A percentile compares a stretch with the other conserved stretches of the same genome.
These are phyloP conservation scores for Beauveria brongniartii DNA, from an alignment of 2,329 filamentous ascomycete genomes.

Conservation along the genomic window DNA sequence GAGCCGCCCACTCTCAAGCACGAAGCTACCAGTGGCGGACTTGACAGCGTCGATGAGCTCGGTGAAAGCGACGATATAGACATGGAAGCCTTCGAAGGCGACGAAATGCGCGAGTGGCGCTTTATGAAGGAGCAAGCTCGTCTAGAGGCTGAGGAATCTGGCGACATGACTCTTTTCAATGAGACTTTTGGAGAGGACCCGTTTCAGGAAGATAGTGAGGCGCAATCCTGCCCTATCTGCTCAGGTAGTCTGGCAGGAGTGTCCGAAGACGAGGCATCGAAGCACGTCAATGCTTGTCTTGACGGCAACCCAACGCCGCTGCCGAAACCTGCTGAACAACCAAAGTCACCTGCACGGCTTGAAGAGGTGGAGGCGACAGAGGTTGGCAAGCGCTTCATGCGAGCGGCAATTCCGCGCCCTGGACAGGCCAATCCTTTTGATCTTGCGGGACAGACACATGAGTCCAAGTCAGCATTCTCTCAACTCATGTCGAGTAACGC, in stretches of 20 bases:
- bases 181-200: slow-evolving; percentile 28
- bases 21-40: slow-evolving; percentile 19
- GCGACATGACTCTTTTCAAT: slow-evolving; percentile 23
- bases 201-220: slow-evolving; percentile 23
- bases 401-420: slow-evolving; percentile 63
- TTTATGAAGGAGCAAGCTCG: slow-evolving; percentile 72
- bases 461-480: slow-evolving; percentile 67
- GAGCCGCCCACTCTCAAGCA: not conserved
- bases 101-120: slow-evolving; percentile 56
- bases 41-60: slow-evolving; percentile 25
- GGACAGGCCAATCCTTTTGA: slow-evolving; percentile 75
- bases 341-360: slow-evolving; percentile 11
- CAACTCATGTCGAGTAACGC: slow-evolving; percentile 89
- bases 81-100: slow-evolving; percentile 45
- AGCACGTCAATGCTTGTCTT: slow-evolving; percentile 88
- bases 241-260: slow-evolving; percentile 52
- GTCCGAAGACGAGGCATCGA: slow-evolving; percentile 58
- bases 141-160: slow-evolving; percentile 51
- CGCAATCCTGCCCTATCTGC: slow-evolving; percentile 68
- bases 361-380: slow-evolving; percentile 29
- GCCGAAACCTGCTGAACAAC: slow-evolving; percentile 21
- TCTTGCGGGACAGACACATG: slow-evolving; percentile 31
- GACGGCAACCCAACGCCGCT: slow-evolving; percentile 68
- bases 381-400: slow-evolving; percentile 52
- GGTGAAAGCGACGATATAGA: slow-evolving; percentile 49